Base-by-base conservation (phyloP, 345 rosid species). In the Aquilaria sinensis region DNA sequence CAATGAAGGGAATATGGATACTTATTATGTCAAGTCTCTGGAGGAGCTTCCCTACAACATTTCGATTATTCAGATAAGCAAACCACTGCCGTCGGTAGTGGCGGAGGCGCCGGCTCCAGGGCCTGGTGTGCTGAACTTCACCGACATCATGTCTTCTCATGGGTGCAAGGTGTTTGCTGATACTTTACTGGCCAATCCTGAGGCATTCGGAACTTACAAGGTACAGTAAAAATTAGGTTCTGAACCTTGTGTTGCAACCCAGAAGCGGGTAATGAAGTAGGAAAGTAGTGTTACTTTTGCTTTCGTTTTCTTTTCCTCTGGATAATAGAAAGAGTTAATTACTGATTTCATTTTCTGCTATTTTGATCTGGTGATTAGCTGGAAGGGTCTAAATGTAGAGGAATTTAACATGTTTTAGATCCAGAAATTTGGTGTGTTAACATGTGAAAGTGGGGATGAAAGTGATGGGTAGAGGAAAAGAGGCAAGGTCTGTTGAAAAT, bases 81-180 rank as follows among this genome's bases (percentile, higher is more conserved):
- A 75, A 70, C 29, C 78, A 12, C 64, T 95, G 47, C 84, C 89
- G 23, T 95, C 97, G 6, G 87, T 68, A 41, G 85, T 61, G 31
- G 97, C 96, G 1, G 77, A 77, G 31, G 99, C 97, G 56, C 97
- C 97, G 34, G 63, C 87, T 12, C 99, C 99, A 23, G 94, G 72
- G 16, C 96, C 97, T 16, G 67, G 81, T 46, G 72, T 74, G 74
- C 63, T 85, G 75, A 95, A 87, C 50, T 13, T 95, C 58, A 91
- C 97, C 23, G 80, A 69, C 16, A 73, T 87, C 60, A 95, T 95
- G 97, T 82, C 94, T 41, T 87, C 83, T 56, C 97, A 95, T 59
- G 97, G 97, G 6, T 95, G 99, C 60, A 85, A 84, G 78, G 84
- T 81, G 32, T 95, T 95, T 61, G 96, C 99, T 13, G 91, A 85